Base-by-base conservation (phyloP, 352 stramenopile species). In the Pythium inflatum region DNA sequence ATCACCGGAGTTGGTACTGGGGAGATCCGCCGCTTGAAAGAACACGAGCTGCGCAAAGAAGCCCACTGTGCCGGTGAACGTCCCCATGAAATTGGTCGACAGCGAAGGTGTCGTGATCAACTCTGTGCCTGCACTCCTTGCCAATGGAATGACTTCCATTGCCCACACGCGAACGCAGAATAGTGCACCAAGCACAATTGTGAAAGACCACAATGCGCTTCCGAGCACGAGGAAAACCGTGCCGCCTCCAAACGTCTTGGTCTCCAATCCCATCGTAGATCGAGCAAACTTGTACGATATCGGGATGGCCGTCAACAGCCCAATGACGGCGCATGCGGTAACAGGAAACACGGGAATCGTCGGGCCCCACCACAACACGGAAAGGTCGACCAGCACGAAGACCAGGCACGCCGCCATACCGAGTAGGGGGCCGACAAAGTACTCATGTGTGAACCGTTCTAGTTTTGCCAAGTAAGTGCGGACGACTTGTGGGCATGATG, bases 151-250 rank as follows among this genome's bases (percentile, higher is more conserved):
- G 24, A 41, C 59, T 68, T 89, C 65, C 8, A 75, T 58, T 22
- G 55, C 55, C 73, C 77, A 83, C 16, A 89, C 41, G n/a, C 78
- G 73, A 57, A 81, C 76, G 48, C 73, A 83, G 34, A 81, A 89
- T 20, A 89, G 55, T 2, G 61, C 73, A 4, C 75, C 81, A 3
- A 89, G 66, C 2, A 89, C 67, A 33, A 89, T 66, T 18, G 81
- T 87, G 61, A 87, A 83, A 16, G 81, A 89, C 81, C 81, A 87
- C 14, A 89, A 67, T 20, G 81, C 78, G 46, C 70, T 83, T 11
- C 81, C 81, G 1, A 85, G 62, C 22, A 89, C 78, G 24, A 85
- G 60, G 34, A 85, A 86, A 13, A 89, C 65, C 14, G 87, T 70
- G n/a, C 79, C 80, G 12, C 81, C 79, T 31, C 80, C 71, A 18